Base-by-base conservation (phyloP, 768 basidiomycete genomes). In the Favolaschia claudopus region DNA sequence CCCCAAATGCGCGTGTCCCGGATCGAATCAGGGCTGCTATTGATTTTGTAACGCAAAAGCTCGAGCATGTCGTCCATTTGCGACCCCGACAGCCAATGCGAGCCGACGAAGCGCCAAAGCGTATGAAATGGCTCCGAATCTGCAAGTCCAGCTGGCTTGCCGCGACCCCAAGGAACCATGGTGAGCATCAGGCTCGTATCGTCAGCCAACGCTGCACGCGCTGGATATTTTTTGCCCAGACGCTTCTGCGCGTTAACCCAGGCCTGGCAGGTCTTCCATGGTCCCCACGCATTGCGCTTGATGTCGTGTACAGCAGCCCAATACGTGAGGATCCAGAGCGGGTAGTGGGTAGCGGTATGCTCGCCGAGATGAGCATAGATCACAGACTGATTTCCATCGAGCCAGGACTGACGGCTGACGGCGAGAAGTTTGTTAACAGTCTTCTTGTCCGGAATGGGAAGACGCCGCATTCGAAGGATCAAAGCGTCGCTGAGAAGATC, bases 51-150 rank as follows among this genome's bases (percentile, higher is more conserved):
- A 6, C 45, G 57, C 2, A 58, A 22, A 2, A 58, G 43, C 49
- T 58, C 47, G 4, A 58, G 56, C 56, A 58, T 53, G 32, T 47
- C 45, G 45, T 47, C 34, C 45, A 32, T 34, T 4, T 47, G 4
- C 5, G 45, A 32, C 6, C 31, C 45, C 5, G 31, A 13, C 32
- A 47, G 24, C 45, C 45, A 47, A 10, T 34, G 7, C 4, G 29
- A 19, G 4, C 45, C 45, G 4, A 12, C 15, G n/a, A 48, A 36
- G 12, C 47, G 47, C 32, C 31, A 48, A 24, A 48, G 33, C 2
- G 32, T 48, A 24, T 48, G 15, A 3, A 36, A 2, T 24, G 47
- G 47, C 33, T 48, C 47, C 4, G 31, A 34, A 25, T 48, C 47
- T 24, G 47, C 33, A 10, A 48, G 47, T 3, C 47, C 47, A 2